These are phyloP conservation scores for Leccinum pachyderme DNA, from an alignment of 1,284 basidiomycete genomes.

Conservation along the genomic window DNA sequence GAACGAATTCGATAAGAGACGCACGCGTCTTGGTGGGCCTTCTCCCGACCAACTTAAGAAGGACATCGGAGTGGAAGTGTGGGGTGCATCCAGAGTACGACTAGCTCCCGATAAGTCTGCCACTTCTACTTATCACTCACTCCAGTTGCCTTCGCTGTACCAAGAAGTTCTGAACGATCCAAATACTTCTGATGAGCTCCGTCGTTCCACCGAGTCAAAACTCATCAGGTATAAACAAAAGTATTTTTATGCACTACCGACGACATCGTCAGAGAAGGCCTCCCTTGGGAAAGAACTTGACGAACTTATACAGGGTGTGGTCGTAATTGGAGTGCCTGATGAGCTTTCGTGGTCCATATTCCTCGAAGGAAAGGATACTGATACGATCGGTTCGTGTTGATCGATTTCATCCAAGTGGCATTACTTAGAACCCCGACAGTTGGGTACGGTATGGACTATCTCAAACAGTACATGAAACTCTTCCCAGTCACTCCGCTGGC, in stretches of 20 bases:
- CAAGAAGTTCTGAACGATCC: conserved; percentile 77
- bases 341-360: conserved; percentile 77
- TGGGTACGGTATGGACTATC: conserved; percentile 59
- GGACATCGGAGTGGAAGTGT: conserved; percentile 65
- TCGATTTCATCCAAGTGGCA: background rate
- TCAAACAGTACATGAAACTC: conserved; percentile 66
- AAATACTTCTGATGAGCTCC: conserved; percentile 67
- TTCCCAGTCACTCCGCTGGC: conserved; percentile 66
- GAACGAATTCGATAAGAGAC: conserved; percentile 72
- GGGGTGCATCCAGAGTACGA: conserved; percentile 55
- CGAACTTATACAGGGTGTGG: conserved; percentile 66
- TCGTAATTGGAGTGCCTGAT: conserved; percentile 74
- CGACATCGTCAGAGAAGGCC: conserved; percentile 47
- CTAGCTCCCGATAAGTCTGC: background rate
- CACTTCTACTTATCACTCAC: conserved; percentile 2
- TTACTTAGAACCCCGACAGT: conserved; percentile 37
- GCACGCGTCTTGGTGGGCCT: conserved; percentile 71
- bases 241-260: conserved; percentile 55
- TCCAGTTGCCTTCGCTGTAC: conserved; percentile 68
- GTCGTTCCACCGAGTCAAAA: conserved; percentile 69
- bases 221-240: conserved; percentile 62
- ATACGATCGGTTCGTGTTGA: conserved; percentile 57
- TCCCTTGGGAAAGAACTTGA: conserved; percentile 60
- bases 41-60: conserved; percentile 66
- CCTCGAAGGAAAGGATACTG: conserved; percentile 75